These are phyloP conservation scores for Acanthamoeba polyphaga DNA, from an alignment of 208 protist species.

Conservation along the genomic window DNA sequence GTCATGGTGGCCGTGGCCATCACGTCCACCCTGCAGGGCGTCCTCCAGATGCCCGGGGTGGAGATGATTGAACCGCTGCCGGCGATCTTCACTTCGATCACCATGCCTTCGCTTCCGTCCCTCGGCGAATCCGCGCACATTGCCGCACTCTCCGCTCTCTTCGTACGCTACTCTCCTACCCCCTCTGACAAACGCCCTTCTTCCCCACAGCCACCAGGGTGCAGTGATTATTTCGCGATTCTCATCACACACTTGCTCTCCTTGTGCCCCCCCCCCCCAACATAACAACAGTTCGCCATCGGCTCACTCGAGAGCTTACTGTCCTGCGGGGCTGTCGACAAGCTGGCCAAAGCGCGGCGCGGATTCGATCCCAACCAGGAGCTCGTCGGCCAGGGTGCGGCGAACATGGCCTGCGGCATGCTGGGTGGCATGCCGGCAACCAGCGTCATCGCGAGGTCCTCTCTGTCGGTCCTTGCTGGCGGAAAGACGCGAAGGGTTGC, in stretches of 20 bases:
- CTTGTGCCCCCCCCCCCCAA: not conserved
- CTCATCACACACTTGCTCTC: not conserved
- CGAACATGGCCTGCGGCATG: slow-evolving; percentile 25
- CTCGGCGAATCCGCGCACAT: not conserved
- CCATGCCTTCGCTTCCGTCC: not conserved
- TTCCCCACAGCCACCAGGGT: no score
- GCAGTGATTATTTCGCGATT: no score
- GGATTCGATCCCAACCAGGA: slow-evolving; percentile 7
- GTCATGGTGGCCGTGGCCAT: slow-evolving; percentile 34
- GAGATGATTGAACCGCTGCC: slow-evolving; percentile 39
- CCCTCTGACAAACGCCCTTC: no score
- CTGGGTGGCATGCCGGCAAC: slow-evolving; percentile 34
- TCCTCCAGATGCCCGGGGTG: slow-evolving; percentile 15
- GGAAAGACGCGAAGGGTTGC: not conserved
- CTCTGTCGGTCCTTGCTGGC: slow-evolving; percentile 3
- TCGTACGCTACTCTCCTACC: not conserved
- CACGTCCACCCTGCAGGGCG: not conserved
- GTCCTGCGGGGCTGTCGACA: slow-evolving; percentile 35
- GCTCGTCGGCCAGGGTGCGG: slow-evolving; percentile 21
- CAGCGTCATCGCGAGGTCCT: slow-evolving; percentile 40
- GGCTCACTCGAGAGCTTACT: slow-evolving; percentile 40
- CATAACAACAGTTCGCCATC: not conserved
- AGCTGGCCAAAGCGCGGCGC: slow-evolving; percentile 14
- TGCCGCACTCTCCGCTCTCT: not conserved
- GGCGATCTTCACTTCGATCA: not conserved